phyloP scores from a whole-genome alignment of 148 eudicot genomes.

The Oxyria digyna region DNA sequence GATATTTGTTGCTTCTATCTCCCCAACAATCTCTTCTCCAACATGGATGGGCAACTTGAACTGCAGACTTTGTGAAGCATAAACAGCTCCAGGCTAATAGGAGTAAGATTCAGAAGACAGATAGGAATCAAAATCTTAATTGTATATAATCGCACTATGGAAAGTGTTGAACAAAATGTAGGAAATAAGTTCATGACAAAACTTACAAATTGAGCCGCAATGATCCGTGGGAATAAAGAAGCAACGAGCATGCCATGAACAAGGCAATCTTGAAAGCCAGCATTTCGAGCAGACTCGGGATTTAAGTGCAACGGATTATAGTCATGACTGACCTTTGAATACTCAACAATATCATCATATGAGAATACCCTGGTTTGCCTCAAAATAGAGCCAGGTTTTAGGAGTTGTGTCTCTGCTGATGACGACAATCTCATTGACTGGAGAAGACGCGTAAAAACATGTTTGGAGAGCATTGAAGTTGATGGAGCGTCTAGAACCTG shows the following conservation, averaged over 20 bases:
- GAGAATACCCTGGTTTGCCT: constrained; percentile 40
- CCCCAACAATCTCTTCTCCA: constrained; percentile 55
- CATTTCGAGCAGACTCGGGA: constrained; percentile 36
- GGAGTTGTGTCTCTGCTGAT: constrained; percentile 17
- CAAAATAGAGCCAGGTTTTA: constrained; percentile 41
- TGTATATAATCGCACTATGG: background rate
- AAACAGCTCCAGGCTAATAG: constrained; percentile 78
- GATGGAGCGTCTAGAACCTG: background rate
- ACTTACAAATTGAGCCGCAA: constrained; percentile 77
- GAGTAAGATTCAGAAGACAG: constrained; percentile 1
- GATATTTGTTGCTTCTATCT: constrained; percentile 31
- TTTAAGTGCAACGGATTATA: constrained; percentile 70
- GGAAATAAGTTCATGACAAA: background rate
- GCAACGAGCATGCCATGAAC: constrained; percentile 88
- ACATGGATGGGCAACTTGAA: constrained; percentile 58
- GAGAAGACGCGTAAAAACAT: constrained; percentile 13
- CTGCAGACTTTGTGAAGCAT: constrained; percentile 60
- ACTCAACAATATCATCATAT: constrained; percentile 34
- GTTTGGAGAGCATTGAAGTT: constrained; percentile 18
- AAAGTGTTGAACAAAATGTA: background rate
- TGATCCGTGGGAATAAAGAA: constrained; percentile 69
- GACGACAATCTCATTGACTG: constrained; percentile 26
- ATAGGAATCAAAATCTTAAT: background rate
- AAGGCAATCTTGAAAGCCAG: constrained; percentile 46
- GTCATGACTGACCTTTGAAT: constrained; percentile 55